These are phyloP conservation scores for Castanea mollissima DNA, from an alignment of 306 rosid genomes.

Conservation along the genomic window DNA sequence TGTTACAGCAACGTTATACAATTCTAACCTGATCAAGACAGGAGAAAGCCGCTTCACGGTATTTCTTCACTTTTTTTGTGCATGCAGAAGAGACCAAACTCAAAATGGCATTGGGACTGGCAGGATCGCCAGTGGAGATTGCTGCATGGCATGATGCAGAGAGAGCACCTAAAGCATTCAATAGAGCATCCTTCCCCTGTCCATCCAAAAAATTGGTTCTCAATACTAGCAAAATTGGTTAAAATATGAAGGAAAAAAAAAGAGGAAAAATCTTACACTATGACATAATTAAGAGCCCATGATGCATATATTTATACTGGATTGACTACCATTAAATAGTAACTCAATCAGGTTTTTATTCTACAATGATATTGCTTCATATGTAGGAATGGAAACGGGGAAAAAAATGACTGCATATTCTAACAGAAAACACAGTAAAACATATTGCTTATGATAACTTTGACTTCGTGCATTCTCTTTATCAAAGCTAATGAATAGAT, in stretches of 20 bases:
- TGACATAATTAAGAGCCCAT: neutral
- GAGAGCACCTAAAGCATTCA: constrained; percentile 77
- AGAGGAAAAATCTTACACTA: neutral
- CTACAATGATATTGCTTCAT: neutral
- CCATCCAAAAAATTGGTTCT: constrained; percentile 20
- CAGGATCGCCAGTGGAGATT: constrained; percentile 50
- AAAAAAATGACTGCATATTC: neutral
- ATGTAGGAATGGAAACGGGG: neutral
- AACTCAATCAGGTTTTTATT: neutral
- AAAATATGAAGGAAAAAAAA: neutral
- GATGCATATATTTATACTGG: neutral
- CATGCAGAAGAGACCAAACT: constrained; percentile 70
- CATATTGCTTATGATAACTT: neutral
- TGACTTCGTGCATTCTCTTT: neutral
- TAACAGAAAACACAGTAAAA: neutral
- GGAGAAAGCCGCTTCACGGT: constrained; percentile 80
- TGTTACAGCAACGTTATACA: constrained; percentile 14
- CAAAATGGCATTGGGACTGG: constrained; percentile 64
- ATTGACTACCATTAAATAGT: neutral
- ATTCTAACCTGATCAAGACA: constrained; percentile 75
- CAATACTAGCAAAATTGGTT: neutral
- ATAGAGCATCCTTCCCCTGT: constrained; percentile 90
- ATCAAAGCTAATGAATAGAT: constrained; percentile 11
- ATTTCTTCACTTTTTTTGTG: constrained; percentile 72
- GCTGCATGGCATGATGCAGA: constrained; percentile 75